Percentiles rank a stretch among this genome's conserved stretches.
These are phyloP conservation scores for Agarophyton chilense DNA, from an alignment of 23 red algal species.

Conservation along the genomic window DNA sequence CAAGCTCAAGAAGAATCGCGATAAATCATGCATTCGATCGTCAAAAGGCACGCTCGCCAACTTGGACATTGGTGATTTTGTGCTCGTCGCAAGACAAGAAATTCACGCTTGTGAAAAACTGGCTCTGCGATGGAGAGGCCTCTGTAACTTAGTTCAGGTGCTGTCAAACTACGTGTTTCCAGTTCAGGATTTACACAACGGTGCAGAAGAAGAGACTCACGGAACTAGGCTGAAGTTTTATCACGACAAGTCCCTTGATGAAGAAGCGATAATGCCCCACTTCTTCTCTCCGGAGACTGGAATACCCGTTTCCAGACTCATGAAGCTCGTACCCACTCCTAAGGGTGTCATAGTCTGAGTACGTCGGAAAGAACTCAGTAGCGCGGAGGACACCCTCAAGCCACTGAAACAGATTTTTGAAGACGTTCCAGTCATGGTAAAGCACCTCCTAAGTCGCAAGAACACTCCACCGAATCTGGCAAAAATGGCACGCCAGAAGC, in stretches of 20 bases:
- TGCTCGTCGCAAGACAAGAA: neutral
- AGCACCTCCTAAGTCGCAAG: neutral
- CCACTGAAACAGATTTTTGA: neutral
- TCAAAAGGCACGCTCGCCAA: neutral
- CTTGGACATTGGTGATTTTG: neutral
- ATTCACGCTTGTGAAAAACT: neutral
- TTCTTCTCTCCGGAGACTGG: neutral
- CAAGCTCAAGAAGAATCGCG: neutral
- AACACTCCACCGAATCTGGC: neutral
- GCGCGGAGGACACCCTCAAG: neutral
- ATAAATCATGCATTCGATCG: neutral
- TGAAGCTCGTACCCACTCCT: neutral
- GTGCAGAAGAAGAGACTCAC: neutral
- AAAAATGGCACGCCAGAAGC: no score
- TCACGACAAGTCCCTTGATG: neutral
- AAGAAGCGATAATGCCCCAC: neutral
- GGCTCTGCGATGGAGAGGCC: neutral
- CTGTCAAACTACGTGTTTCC: neutral
- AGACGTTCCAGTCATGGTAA: neutral
- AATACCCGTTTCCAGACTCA: neutral
- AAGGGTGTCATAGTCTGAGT: neutral
- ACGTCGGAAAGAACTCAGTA: neutral
- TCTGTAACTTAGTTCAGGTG: neutral
- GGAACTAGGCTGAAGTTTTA: neutral
- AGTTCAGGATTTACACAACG: neutral